A percentile compares a stretch with the other conserved stretches of the same genome.
Conservation (phyloP, 805 yeast species). For the Metschnikowia proteae region DNA sequence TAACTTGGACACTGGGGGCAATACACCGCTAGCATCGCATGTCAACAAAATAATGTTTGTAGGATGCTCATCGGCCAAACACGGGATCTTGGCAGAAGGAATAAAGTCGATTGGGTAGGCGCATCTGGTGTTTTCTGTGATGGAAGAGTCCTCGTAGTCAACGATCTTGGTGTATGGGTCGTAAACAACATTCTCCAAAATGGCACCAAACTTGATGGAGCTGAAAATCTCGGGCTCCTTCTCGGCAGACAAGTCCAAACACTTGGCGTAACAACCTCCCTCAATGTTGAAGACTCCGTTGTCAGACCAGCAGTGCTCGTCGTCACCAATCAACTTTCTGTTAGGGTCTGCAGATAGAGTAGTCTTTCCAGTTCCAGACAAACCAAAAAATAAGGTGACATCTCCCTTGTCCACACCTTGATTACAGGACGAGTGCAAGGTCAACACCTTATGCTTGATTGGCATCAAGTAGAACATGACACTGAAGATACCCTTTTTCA, state of each 20-base stretch:
- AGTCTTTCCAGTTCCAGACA: slow-evolving; percentile 98
- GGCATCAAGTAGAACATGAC: slow-evolving; percentile 99
- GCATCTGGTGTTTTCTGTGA: slow-evolving; percentile 97
- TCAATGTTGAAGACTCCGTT: slow-evolving; percentile 98
- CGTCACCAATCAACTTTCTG: slow-evolving; percentile 94
- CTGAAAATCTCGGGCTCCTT: slow-evolving; percentile 97
- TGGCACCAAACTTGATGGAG: slow-evolving; percentile 92
- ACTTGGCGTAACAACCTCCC: slow-evolving; percentile 99
- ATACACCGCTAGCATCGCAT: slow-evolving; percentile 96
- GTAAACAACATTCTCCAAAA: slow-evolving; percentile 88
- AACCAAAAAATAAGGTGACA: slow-evolving; percentile 92
- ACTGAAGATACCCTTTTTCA: slow-evolving; percentile 98
- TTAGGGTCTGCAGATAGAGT: slow-evolving; percentile 95
- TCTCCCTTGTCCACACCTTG: slow-evolving; percentile 80
- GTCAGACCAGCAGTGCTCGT: slow-evolving; percentile 99
- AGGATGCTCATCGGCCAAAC: slow-evolving; percentile 86
- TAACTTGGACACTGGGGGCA: slow-evolving; percentile 94
- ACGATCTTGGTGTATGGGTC: slow-evolving; percentile 75
- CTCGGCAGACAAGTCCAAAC: slow-evolving; percentile 82
- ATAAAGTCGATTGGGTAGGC: slow-evolving; percentile 97
- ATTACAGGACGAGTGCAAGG: slow-evolving; percentile 93
- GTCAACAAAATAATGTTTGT: slow-evolving; percentile 87
- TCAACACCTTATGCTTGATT: slow-evolving; percentile 81
- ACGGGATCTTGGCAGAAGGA: slow-evolving; percentile 94
- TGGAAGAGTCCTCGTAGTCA: slow-evolving; percentile 74